phyloP scores from a whole-genome alignment of 2,329 filamentous ascomycete species.

The Akanthomyces lecanii region DNA sequence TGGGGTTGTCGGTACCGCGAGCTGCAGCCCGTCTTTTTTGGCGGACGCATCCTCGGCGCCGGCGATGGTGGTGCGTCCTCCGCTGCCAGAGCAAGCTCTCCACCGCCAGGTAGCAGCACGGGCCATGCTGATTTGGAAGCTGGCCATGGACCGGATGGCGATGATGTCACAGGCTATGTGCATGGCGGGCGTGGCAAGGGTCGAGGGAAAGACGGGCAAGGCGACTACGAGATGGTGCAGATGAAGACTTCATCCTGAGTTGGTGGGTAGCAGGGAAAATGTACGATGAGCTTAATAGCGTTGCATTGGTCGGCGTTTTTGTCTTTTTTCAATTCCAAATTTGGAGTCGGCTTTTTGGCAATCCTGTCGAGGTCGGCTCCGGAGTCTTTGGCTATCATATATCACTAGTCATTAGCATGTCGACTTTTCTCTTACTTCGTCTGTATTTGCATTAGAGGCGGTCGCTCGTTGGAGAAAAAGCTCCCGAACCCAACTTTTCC shows the following conservation, averaged over 20 bases:
- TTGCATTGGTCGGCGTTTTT: slow-evolving; percentile 34
- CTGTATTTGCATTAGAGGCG: slow-evolving; percentile 4
- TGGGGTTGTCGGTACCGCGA: slow-evolving; percentile 93
- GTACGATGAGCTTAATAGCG: slow-evolving; percentile 23
- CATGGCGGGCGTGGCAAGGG: slow-evolving; percentile 46
- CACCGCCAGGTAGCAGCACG: slow-evolving; percentile 18
- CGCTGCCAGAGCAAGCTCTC: slow-evolving; percentile 19
- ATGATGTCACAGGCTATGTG: slow-evolving; percentile 48
- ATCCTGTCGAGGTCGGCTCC: neutral
- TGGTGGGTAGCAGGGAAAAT: neutral
- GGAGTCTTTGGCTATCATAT: neutral
- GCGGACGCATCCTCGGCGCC: slow-evolving; percentile 41
- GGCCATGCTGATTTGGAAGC: slow-evolving; percentile 22
- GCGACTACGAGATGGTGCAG: slow-evolving; percentile 63
- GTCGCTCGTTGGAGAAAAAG: neutral
- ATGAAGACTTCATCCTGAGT: slow-evolving; percentile 34
- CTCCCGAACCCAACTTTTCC: too few species aligned
- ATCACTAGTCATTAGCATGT: slow-evolving; percentile 6
- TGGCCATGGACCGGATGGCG: slow-evolving; percentile 26
- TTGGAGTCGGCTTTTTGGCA: neutral
- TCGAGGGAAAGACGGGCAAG: slow-evolving; percentile 49
- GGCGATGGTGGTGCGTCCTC: slow-evolving; percentile 17
- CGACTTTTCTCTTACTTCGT: neutral
- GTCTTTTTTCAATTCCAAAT: slow-evolving; percentile 14
- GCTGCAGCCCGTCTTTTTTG: slow-evolving; percentile 82